phyloP scores from a whole-genome alignment of 2,329 filamentous ascomycete genomes.

The Orbilia blumenaviensis region DNA sequence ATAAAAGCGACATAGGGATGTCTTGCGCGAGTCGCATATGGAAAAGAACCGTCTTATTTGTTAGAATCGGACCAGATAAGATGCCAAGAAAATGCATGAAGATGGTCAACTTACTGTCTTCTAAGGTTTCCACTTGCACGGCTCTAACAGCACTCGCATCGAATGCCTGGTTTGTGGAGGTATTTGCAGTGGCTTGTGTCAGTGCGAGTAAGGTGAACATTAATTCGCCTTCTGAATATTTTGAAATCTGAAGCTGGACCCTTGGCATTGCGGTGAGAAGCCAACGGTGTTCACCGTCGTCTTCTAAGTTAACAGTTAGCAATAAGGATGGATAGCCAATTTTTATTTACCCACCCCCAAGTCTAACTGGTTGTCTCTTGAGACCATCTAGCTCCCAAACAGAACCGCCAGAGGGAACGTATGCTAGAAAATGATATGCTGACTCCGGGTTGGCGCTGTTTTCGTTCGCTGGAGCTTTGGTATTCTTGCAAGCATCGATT shows the following conservation, averaged over 20 bases:
- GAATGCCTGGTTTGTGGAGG: background rate
- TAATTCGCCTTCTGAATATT: conserved; percentile 39
- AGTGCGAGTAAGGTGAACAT: conserved; percentile 44
- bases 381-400: conserved; percentile 93
- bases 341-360: conserved; percentile 63
- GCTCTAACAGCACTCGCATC: background rate
- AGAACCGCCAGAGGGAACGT: conserved; percentile 76
- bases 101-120: background rate
- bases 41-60: background rate
- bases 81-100: background rate
- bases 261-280: conserved; percentile 37
- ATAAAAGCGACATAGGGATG: conserved; percentile 41
- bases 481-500: conserved; percentile 61
- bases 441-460: conserved; percentile 67
- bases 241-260: conserved; percentile 44
- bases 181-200: background rate
- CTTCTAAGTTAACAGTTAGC: conserved; percentile 33
- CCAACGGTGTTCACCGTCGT: conserved; percentile 16
- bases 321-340: background rate
- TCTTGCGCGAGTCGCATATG: conserved; percentile 40
- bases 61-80: background rate
- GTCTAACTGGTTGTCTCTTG: conserved; percentile 73
- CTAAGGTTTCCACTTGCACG: background rate
- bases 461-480: conserved; percentile 60
- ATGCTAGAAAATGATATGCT: conserved; percentile 88